A percentile compares a stretch with the other conserved stretches of the same genome.
These are phyloP conservation scores for Lasiosphaeria hispida DNA, from an alignment of 495 filamentous ascomycete species.

Conservation along the genomic window DNA sequence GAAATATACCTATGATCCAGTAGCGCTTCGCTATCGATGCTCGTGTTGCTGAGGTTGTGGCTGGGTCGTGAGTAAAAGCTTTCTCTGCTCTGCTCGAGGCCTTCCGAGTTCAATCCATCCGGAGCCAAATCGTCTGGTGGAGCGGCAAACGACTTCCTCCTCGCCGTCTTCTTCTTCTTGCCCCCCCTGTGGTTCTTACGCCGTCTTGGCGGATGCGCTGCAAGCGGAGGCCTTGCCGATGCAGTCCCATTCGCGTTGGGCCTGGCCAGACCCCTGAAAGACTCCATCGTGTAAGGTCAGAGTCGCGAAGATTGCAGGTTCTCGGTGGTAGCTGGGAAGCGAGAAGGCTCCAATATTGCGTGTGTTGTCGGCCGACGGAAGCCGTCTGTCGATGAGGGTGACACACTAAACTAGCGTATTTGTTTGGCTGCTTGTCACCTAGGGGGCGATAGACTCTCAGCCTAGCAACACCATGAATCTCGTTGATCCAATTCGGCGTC, in stretches of 20 bases:
- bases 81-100: constrained; percentile 31
- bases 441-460: background rate
- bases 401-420: too few relatives aligned
- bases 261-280: background rate
- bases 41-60: constrained; percentile 68
- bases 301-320: background rate
- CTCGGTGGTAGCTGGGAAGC: background rate
- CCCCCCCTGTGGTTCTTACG: constrained; percentile 47
- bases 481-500: background rate
- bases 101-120: constrained; percentile 35
- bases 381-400: too few relatives aligned
- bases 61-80: constrained; percentile 59
- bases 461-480: background rate
- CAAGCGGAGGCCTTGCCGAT: background rate
- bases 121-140: constrained; percentile 45
- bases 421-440: background rate
- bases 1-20: constrained; percentile 70
- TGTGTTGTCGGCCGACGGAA: too few relatives aligned
- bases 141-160: constrained; percentile 63
- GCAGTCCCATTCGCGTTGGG: background rate
- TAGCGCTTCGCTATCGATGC: constrained; percentile 75
- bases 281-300: constrained; percentile 10
- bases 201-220: constrained; percentile 15
- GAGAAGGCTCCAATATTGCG: background rate
- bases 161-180: constrained; percentile 61